Base-by-base conservation (phyloP, 2,329 filamentous ascomycete species). In the Catunica adiposa region DNA sequence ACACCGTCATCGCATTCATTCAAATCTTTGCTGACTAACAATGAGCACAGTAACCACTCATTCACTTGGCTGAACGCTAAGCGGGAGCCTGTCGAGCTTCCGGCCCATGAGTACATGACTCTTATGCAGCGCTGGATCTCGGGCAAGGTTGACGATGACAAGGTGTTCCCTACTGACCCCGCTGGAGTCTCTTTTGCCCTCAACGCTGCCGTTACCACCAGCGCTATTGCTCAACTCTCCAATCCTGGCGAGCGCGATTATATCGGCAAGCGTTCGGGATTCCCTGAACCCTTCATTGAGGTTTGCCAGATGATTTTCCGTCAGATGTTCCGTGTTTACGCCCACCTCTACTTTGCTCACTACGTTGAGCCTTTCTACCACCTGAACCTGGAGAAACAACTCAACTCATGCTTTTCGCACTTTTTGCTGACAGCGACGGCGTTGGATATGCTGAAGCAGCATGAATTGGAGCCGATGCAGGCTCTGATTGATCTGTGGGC, bases 251-350 rank as follows among this genome's bases (percentile, higher is more conserved):
- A 85, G 57, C 70, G 69, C 22, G 80, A 83, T 59, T 97, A 89
- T 86, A 77, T 95, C 57, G 92, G 92, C 64, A 94, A 94, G 72
- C 80, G 86, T 50, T 92, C 86, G 59, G 90, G 90, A 3, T 98
- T 98, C 69, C 92, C 92, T 1, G 80, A 85, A 61, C 86, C 87
- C 61, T 97, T 96, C 68, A 76, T 90, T 63, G 80, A 84, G 59
- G 89, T 95, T 62, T 92, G 90, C 73, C 89, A 94, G 73, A 84
- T 84, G 61, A 92, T 96, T 64, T 90, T 96, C 73, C 85, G 89
- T 63, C 92, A 96, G 71, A 97, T 98, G 84, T 97, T 98, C 76
- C 86, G 92, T 58, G 90, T 96, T 62, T 98, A 98, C 66, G 84
- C 92, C 51, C 92, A 98, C 69, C 81, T 98, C 59, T 98, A 98